These are phyloP conservation scores for Penicilliopsis zonata DNA, from an alignment of 495 filamentous ascomycete species.

Conservation along the genomic window DNA sequence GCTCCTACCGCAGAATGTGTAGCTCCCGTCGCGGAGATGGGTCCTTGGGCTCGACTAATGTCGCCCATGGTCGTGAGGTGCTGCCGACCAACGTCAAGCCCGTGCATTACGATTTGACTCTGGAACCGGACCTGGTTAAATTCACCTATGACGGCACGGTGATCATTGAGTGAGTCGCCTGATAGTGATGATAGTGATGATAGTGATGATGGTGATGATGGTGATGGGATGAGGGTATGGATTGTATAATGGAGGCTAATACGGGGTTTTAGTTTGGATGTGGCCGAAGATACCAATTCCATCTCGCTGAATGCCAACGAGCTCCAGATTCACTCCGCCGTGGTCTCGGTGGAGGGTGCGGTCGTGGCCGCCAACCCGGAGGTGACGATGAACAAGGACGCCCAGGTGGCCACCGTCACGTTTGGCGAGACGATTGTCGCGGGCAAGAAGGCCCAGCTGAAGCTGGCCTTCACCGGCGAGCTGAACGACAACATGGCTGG, in stretches of 20 bases:
- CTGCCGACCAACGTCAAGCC: slow-evolving; percentile 59
- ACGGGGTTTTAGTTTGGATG: slow-evolving; percentile 68
- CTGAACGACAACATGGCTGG: slow-evolving; percentile 60
- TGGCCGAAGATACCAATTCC: slow-evolving; percentile 72
- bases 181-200: no score
- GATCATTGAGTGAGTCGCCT: slow-evolving; percentile 55
- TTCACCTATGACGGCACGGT: slow-evolving; percentile 54
- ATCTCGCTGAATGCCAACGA: slow-evolving; percentile 83
- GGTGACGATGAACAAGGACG: slow-evolving; percentile 42
- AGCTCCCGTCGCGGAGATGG: slow-evolving; percentile 26
- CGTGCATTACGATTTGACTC: slow-evolving; percentile 51
- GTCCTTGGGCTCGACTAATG: slow-evolving; percentile 34
- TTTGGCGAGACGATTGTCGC: slow-evolving; percentile 45
- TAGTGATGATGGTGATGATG: no score
- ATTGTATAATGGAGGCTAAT: no score
- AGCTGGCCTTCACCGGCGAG: slow-evolving; percentile 46
- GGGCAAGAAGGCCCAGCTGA: slow-evolving; percentile 47
- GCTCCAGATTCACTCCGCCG: slow-evolving; percentile 69
- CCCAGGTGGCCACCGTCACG: slow-evolving; percentile 47
- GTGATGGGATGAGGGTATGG: no score
- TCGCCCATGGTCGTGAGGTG: slow-evolving; percentile 46
- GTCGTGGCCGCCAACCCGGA: slow-evolving; percentile 40
- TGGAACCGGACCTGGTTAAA: slow-evolving; percentile 53
- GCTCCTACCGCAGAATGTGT: slow-evolving; percentile 41
- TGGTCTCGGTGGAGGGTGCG: slow-evolving; percentile 37